Conservation (phyloP, 78 protist species). For the Dictyostelium citrinum region DNA sequence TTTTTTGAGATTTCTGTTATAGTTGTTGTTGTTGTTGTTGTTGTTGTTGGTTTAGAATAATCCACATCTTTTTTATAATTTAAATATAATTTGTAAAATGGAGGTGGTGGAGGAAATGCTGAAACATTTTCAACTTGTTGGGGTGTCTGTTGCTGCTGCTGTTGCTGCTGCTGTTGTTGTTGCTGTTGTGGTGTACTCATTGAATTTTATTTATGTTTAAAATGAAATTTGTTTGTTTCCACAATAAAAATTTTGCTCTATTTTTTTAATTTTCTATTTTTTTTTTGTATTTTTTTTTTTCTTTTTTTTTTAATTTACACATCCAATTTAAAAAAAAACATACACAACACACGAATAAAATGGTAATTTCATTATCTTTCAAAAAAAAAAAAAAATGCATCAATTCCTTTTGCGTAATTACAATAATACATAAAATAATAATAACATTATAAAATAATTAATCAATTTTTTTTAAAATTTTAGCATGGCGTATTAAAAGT, state of each 20-base stretch:
- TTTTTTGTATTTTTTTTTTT: neutral
- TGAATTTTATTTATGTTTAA: neutral
- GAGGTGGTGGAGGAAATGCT: conserved; percentile 73
- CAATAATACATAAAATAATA: too few species aligned
- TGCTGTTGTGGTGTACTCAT: neutral
- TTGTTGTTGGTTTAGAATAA: neutral
- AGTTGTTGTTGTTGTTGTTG: too few species aligned
- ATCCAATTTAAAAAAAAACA: too few species aligned
- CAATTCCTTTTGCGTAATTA: too few species aligned
- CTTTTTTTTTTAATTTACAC: too few species aligned
- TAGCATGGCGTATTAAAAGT: conserved; percentile 79
- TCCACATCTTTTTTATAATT: conserved; percentile 14
- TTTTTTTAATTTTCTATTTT: neutral
- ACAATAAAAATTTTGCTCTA: neutral
- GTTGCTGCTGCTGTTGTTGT: neutral
- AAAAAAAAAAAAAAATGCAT: too few species aligned
- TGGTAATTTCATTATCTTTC: neutral
- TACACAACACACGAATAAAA: neutral
- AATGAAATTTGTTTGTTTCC: neutral
- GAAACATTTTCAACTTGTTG: conserved; percentile 58
- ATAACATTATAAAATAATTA: too few species aligned
- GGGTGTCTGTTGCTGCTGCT: neutral
- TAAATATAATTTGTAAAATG: conserved; percentile 63
- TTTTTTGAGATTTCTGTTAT: neutral
- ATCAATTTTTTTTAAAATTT: neutral